A percentile compares a stretch with the other conserved stretches of the same genome.
Conservation (phyloP, 768 basidiomycete species). For the Amanita jacksonii region DNA sequence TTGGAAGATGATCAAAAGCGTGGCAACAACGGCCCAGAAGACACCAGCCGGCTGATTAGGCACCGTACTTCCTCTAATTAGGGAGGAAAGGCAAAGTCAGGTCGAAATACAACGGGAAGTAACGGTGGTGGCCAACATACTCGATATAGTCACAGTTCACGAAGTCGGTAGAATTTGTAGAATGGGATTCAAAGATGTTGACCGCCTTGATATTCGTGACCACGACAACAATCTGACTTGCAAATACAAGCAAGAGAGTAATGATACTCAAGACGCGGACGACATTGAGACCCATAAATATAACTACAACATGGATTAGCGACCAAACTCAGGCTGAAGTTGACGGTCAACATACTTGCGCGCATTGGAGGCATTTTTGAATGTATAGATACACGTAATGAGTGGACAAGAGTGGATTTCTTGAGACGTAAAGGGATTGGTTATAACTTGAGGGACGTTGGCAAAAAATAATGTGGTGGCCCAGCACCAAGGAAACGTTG, state of each 20-base stretch:
- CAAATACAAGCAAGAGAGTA: conserved; percentile 70
- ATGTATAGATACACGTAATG: not conserved
- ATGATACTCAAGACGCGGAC: conserved; percentile 70
- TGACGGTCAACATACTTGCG: not conserved
- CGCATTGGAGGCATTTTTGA: conserved; percentile 5
- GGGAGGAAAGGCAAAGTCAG: not conserved
- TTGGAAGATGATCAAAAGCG: conserved; percentile 79
- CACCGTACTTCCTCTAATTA: conserved; percentile 62
- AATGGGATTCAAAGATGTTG: conserved; percentile 46
- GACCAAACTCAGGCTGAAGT: not conserved
- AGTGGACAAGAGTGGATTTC: not conserved
- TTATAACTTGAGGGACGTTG: conserved; percentile 1
- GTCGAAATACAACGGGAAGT: not conserved
- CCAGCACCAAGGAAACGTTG: conserved; percentile 7
- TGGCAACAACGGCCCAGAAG: conserved; percentile 85
- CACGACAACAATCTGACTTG: conserved; percentile 64
- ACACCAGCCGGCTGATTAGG: conserved; percentile 88
- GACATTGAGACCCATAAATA: conserved; percentile 70
- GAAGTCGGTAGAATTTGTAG: conserved; percentile 24
- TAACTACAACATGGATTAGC: conserved; percentile 19
- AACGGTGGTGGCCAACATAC: conserved; percentile 27
- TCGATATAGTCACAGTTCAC: conserved; percentile 75
- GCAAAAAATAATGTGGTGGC: not conserved
- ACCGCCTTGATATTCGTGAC: conserved; percentile 71
- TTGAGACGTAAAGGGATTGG: not conserved